These are phyloP conservation scores for Pestalotiopsis sp. DNA, from an alignment of 2,329 filamentous ascomycete species.

Conservation along the genomic window DNA sequence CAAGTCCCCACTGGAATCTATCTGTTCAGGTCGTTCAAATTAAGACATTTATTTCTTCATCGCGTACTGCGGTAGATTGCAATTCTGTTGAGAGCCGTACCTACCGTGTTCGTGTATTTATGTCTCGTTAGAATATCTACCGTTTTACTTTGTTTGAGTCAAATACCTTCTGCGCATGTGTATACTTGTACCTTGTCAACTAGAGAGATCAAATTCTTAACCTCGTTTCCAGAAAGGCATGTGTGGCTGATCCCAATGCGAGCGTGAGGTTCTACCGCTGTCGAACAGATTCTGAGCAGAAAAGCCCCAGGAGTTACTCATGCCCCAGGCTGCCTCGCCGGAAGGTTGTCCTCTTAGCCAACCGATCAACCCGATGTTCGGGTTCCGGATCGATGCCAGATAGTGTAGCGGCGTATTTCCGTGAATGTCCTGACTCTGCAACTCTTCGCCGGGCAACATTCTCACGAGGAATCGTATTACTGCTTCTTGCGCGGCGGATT, in stretches of 20 bases:
- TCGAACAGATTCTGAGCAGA: neutral
- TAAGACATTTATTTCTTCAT: too few relatives aligned
- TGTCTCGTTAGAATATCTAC: too few relatives aligned
- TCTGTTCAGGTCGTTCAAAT: too few relatives aligned
- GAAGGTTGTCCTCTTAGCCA: neutral
- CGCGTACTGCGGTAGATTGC: too few relatives aligned
- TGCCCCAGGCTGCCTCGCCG: neutral
- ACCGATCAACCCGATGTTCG: neutral
- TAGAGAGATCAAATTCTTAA: neutral
- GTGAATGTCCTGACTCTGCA: neutral
- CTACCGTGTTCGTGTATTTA: too few relatives aligned
- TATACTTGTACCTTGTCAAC: too few relatives aligned
- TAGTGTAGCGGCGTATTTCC: neutral
- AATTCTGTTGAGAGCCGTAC: too few relatives aligned
- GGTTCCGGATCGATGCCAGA: neutral
- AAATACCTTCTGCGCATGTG: too few relatives aligned
- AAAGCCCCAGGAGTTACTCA: neutral
- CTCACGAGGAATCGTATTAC: neutral
- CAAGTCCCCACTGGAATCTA: too few relatives aligned
- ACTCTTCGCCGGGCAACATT: neutral
- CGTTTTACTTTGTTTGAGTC: too few relatives aligned
- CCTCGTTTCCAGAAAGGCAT: constrained; percentile 1
- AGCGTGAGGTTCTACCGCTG: neutral
- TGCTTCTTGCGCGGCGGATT: neutral
- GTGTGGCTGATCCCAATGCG: neutral